Percentiles rank a stretch among this genome's conserved stretches.
Conservation (phyloP, 352 stramenopile species). For the Pythium aquatile region DNA sequence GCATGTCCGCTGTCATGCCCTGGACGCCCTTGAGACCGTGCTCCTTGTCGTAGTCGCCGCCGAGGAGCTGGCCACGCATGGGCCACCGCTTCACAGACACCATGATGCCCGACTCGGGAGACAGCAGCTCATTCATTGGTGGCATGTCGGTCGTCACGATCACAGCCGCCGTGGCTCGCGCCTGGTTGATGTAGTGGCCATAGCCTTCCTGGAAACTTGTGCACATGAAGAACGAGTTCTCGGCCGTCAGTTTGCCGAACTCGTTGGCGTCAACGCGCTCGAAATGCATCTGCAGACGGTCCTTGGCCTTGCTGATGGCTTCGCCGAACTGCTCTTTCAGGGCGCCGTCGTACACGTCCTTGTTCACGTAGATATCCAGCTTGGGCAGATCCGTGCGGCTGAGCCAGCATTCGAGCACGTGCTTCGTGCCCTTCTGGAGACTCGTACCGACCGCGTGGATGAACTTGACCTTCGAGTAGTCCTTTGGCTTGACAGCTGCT, state of each 20-base stretch:
- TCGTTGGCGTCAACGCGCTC: conserved; percentile 34
- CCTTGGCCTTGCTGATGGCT: conserved; percentile 20
- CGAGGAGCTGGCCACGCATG: conserved; percentile 45
- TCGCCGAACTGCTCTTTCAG: conserved; percentile 26
- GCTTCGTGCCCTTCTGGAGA: conserved; percentile 47
- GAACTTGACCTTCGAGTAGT: conserved; percentile 49
- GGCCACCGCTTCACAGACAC: conserved; percentile 36
- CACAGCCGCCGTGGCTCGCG: conserved; percentile 35
- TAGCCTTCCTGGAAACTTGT: conserved; percentile 57
- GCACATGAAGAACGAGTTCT: conserved; percentile 55
- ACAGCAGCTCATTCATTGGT: conserved; percentile 64
- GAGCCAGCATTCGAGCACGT: conserved; percentile 51
- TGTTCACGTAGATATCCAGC: conserved; percentile 47
- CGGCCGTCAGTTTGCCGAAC: conserved; percentile 52
- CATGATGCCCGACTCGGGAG: conserved; percentile 38
- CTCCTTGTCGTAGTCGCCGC: conserved; percentile 45
- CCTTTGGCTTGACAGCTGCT: conserved; percentile 17
- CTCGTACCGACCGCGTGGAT: conserved; percentile 53
- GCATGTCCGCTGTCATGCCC: conserved; percentile 41
- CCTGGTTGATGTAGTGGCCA: conserved; percentile 68
- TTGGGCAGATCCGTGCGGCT: conserved; percentile 41
- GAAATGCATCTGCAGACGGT: conserved; percentile 37
- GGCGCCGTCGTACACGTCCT: conserved; percentile 38
- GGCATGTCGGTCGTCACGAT: conserved; percentile 48
- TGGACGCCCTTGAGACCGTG: conserved; percentile 48